These are phyloP conservation scores for Dryas octopetala DNA, from an alignment of 306 rosid genomes.

Conservation along the genomic window DNA sequence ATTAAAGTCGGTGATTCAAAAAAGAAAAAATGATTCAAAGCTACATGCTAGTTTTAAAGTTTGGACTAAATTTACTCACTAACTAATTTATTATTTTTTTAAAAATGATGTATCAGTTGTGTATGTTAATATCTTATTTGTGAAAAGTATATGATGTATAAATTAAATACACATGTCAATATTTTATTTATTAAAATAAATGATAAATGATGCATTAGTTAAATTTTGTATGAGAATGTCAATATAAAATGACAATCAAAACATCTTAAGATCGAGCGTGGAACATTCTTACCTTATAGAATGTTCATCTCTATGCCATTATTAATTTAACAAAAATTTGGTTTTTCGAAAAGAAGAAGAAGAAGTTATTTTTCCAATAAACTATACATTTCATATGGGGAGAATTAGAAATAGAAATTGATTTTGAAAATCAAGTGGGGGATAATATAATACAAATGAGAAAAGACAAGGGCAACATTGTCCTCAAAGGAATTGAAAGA, in stretches of 20 bases:
- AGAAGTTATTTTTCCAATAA: conserved; percentile 3
- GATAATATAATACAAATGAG: conserved; percentile 23
- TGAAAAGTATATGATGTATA: too few relatives aligned
- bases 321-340: not conserved
- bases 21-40: too few relatives aligned
- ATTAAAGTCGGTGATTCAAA: too few relatives aligned
- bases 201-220: not conserved
- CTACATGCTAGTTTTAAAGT: too few relatives aligned
- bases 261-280: not conserved
- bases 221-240: not conserved
- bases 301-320: conserved; percentile 6
- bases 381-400: not conserved
- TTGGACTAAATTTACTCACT: too few relatives aligned
- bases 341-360: conserved; percentile 14
- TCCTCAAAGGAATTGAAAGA: conserved; percentile 21
- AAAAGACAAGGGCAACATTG: conserved; percentile 48
- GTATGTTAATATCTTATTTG: too few relatives aligned
- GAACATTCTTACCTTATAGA: conserved; percentile 29
- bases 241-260: conserved; percentile 13
- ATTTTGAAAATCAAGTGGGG: conserved; percentile 15
- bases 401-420: not conserved
- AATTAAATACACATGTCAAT: too few relatives aligned
- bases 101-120: too few relatives aligned
- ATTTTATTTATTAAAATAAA: too few relatives aligned
- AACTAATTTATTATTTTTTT: too few relatives aligned